These are phyloP conservation scores for Haplosporangium gracile DNA, from an alignment of 192 early-diverging fungal genomes.

Conservation along the genomic window DNA sequence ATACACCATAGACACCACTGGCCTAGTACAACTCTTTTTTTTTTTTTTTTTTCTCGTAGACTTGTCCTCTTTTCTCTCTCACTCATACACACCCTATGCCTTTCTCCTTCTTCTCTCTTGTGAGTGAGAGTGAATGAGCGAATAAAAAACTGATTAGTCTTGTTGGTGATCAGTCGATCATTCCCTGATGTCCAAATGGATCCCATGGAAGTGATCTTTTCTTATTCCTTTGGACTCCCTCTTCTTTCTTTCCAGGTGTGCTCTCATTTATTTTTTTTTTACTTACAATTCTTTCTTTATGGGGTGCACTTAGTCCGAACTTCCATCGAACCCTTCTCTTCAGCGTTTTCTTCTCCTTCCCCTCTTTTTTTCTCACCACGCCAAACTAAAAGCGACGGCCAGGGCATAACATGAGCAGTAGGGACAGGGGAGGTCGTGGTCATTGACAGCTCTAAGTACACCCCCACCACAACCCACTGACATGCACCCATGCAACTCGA, in stretches of 20 bases:
- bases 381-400: background rate
- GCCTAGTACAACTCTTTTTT: background rate
- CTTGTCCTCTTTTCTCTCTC: background rate
- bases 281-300: background rate
- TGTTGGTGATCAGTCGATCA: background rate
- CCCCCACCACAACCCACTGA: background rate
- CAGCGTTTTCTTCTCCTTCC: background rate
- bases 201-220: slow-evolving; percentile 11
- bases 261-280: background rate
- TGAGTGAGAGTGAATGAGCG: background rate
- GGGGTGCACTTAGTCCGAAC: background rate
- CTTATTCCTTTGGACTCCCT: background rate
- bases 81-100: background rate
- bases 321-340: background rate
- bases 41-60: no score
- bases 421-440: background rate
- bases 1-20: background rate
- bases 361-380: background rate
- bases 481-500: background rate
- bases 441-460: background rate
- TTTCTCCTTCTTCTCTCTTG: background rate
- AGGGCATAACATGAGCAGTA: background rate
- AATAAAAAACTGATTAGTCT: background rate
- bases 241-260: background rate
- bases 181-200: slow-evolving; percentile 4